Evolutionary conservation across 306 rosid genomes (phyloP).

Genomic region (Vigna mungo): DNA sequence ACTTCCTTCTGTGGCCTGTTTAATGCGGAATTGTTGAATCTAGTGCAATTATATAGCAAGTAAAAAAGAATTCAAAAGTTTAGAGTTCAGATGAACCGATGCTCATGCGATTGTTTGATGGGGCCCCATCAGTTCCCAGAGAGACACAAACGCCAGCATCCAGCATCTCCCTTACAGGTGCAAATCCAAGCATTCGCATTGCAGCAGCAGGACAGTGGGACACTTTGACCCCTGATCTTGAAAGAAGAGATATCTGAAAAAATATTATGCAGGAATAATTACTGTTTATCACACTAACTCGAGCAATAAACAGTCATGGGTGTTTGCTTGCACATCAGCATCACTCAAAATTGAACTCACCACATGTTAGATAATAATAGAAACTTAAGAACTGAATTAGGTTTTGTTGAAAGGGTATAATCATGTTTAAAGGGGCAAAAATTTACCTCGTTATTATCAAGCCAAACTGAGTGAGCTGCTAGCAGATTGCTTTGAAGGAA

Average conservation of each 20-base stretch:
- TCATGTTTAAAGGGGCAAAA: neutral
- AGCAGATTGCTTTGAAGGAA: constrained; percentile 75
- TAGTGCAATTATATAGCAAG: constrained; percentile 9
- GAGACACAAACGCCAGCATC: constrained; percentile 86
- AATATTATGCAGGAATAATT: constrained; percentile 17
- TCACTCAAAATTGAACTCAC: neutral
- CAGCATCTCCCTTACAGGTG: constrained; percentile 91
- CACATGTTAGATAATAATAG: neutral
- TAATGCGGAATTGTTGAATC: neutral
- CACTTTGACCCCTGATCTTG: constrained; percentile 77
- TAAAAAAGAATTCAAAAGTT: constrained; percentile 25
- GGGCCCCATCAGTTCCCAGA: constrained; percentile 92
- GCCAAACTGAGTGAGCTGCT: constrained; percentile 88
- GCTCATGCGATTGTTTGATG: constrained; percentile 95
- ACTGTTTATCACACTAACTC: constrained; percentile 12
- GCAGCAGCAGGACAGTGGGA: constrained; percentile 95
- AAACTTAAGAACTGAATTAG: constrained; percentile 5
- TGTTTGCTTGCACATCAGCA: neutral
- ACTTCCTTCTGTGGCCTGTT: no score
- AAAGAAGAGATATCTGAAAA: constrained; percentile 77
- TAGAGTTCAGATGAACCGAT: constrained; percentile 62
- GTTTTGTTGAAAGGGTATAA: constrained; percentile 15
- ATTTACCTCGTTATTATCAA: constrained; percentile 68
- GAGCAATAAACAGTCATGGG: neutral
- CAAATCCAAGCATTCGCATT: constrained; percentile 97